phyloP scores from a whole-genome alignment of 352 stramenopile species.

The Phytophthora agathidicida region DNA sequence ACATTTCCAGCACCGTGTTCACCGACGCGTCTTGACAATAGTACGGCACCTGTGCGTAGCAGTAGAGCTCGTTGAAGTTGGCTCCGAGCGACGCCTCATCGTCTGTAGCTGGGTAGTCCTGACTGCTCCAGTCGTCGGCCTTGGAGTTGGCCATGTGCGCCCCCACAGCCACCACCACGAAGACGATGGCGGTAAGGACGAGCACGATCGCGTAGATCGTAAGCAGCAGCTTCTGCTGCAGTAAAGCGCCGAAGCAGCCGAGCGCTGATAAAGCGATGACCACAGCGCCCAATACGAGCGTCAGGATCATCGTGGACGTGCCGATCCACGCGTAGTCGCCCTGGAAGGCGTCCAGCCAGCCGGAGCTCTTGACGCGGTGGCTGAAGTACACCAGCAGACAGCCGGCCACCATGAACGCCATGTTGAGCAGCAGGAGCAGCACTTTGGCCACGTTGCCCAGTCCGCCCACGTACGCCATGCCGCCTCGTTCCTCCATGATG shows the following conservation, averaged over 20 bases:
- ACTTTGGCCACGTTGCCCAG: constrained; percentile 81
- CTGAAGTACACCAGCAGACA: constrained; percentile 85
- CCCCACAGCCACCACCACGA: constrained; percentile 70
- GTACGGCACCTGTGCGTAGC: constrained; percentile 78
- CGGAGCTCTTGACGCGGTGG: constrained; percentile 62
- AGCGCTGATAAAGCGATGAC: constrained; percentile 70
- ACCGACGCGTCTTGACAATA: constrained; percentile 67
- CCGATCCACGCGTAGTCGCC: constrained; percentile 72
- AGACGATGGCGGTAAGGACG: constrained; percentile 60
- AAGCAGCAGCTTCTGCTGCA: constrained; percentile 75
- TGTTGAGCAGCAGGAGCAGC: constrained; percentile 83
- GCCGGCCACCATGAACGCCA: constrained; percentile 81
- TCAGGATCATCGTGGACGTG: constrained; percentile 66
- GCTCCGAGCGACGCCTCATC: constrained; percentile 55
- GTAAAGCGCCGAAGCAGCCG: constrained; percentile 73
- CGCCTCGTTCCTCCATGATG: constrained; percentile 58
- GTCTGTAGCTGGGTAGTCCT: constrained; percentile 51
- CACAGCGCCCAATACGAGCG: constrained; percentile 69
- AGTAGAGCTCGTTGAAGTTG: constrained; percentile 87
- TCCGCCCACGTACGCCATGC: constrained; percentile 52
- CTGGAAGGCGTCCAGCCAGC: constrained; percentile 80
- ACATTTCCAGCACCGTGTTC: constrained; percentile 56
- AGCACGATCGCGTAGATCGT: constrained; percentile 74
- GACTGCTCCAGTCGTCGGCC: constrained; percentile 48
- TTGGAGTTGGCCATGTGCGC: constrained; percentile 62